Conservation (phyloP, 2,329 filamentous ascomycete species). For the Botrytis elliptica region DNA sequence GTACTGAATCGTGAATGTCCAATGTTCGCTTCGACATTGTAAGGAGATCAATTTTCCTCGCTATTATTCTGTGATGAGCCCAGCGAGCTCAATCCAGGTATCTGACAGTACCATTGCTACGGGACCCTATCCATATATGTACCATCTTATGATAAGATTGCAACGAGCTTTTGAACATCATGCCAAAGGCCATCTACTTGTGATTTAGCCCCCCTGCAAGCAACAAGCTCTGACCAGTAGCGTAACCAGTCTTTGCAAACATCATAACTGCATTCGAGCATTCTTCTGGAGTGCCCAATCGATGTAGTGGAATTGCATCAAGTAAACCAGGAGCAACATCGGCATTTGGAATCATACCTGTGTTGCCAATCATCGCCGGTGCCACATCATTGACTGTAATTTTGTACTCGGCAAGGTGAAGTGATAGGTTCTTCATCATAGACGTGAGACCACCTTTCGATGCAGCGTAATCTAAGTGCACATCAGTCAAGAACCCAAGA, state of each 20-base stretch:
- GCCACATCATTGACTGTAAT: conserved; percentile 50
- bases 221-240: conserved; percentile 47
- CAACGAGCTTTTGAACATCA: neutral
- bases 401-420: conserved; percentile 44
- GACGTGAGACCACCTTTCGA: conserved; percentile 48
- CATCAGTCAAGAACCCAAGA: neutral
- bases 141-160: neutral
- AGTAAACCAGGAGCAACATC: conserved; percentile 32
- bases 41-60: neutral
- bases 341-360: conserved; percentile 45
- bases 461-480: conserved; percentile 33
- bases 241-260: conserved; percentile 48
- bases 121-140: neutral
- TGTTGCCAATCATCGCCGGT: conserved; percentile 47
- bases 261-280: conserved; percentile 48
- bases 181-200: neutral
- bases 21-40: neutral
- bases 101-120: neutral
- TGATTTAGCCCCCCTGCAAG: conserved; percentile 43
- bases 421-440: conserved; percentile 48
- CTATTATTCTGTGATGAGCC: neutral
- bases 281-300: conserved; percentile 47
- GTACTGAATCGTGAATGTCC: neutral
- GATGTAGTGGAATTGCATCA: conserved; percentile 44
- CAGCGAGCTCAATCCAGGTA: neutral